These are phyloP conservation scores for Amanita pallidorosea DNA, from an alignment of 768 basidiomycete species.

Conservation along the genomic window DNA sequence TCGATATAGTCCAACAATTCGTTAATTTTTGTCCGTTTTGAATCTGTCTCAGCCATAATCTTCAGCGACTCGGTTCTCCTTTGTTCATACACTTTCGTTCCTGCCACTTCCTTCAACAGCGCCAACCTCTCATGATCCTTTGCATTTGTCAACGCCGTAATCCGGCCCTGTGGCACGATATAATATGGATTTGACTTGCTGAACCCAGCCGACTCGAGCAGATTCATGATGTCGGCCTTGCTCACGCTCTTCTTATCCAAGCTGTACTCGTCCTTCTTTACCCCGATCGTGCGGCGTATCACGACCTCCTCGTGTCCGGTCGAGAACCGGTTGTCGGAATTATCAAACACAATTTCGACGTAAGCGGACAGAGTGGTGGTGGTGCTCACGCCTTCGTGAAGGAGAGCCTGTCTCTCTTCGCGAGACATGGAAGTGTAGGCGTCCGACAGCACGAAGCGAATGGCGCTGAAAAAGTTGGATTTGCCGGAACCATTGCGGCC, in stretches of 20 bases:
- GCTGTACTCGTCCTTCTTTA: conserved; percentile 98
- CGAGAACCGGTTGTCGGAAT: conserved; percentile 87
- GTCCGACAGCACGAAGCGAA: conserved; percentile 95
- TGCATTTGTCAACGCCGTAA: conserved; percentile 92
- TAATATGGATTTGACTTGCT: conserved; percentile 98
- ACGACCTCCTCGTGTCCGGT: conserved; percentile 83
- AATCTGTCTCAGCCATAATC: conserved; percentile 95
- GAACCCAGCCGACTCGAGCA: conserved; percentile 95
- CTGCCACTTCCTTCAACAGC: conserved; percentile 95
- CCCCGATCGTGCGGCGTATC: conserved; percentile 86
- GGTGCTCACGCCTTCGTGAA: conserved; percentile 88
- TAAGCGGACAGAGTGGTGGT: conserved; percentile 88
- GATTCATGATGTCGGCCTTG: conserved; percentile 96
- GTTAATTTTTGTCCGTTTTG: conserved; percentile 83
- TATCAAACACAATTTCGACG: conserved; percentile 94
- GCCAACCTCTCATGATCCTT: conserved; percentile 91
- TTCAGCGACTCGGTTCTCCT: conserved; percentile 85
- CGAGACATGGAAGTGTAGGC: conserved; percentile 93
- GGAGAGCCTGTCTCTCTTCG: conserved; percentile 85
- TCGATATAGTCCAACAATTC: conserved; percentile 90
- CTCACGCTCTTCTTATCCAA: conserved; percentile 91
- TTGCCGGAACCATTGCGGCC: conserved; percentile 97
- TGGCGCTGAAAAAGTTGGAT: conserved; percentile 96
- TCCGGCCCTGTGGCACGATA: conserved; percentile 98
- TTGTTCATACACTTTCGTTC: conserved; percentile 97